Evolutionary conservation across 768 basidiomycete genomes (phyloP).

Genomic region (Phanerodontia chrysosporium): DNA sequence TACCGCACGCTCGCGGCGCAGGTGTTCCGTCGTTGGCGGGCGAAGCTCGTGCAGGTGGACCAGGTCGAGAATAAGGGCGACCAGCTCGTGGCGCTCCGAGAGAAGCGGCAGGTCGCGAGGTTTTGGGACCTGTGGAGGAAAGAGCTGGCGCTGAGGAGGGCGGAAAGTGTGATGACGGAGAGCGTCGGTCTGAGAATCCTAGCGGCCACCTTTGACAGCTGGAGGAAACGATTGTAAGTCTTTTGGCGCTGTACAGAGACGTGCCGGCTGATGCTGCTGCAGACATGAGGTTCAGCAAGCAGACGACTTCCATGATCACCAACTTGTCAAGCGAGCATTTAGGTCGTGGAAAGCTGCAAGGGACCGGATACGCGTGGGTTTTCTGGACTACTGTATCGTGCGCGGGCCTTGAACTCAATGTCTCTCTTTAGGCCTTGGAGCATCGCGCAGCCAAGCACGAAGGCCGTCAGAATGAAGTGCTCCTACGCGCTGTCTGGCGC

Average conservation of each 20-base stretch:
- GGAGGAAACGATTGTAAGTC: constrained; percentile 57
- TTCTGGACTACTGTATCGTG: too few species aligned
- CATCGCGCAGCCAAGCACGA: constrained; percentile 53
- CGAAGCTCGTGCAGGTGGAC: constrained; percentile 35
- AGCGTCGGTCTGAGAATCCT: constrained; percentile 47
- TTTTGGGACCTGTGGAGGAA: constrained; percentile 60
- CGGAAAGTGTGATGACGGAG: constrained; percentile 41
- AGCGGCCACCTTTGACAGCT: constrained; percentile 43
- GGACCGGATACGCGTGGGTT: constrained; percentile 36
- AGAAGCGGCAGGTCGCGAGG: constrained; percentile 34
- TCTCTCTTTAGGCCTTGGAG: constrained; percentile 45
- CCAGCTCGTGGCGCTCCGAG: constrained; percentile 35
- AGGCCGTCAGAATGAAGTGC: constrained; percentile 51
- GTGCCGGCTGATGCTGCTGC: neutral
- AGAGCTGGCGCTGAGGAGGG: constrained; percentile 37
- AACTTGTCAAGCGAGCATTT: constrained; percentile 43
- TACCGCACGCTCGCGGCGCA: constrained; percentile 38
- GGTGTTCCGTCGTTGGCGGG: constrained; percentile 53
- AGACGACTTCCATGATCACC: constrained; percentile 35
- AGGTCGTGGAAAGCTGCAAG: constrained; percentile 52
- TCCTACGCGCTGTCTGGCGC: constrained; percentile 53
- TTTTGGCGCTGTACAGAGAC: neutral
- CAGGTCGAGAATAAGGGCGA: constrained; percentile 48
- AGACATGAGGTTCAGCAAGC: constrained; percentile 46
- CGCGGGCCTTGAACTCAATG: neutral